Evolutionary conservation across 1,284 basidiomycete genomes (phyloP).

Genomic region (Sanghuangporus baumii): DNA sequence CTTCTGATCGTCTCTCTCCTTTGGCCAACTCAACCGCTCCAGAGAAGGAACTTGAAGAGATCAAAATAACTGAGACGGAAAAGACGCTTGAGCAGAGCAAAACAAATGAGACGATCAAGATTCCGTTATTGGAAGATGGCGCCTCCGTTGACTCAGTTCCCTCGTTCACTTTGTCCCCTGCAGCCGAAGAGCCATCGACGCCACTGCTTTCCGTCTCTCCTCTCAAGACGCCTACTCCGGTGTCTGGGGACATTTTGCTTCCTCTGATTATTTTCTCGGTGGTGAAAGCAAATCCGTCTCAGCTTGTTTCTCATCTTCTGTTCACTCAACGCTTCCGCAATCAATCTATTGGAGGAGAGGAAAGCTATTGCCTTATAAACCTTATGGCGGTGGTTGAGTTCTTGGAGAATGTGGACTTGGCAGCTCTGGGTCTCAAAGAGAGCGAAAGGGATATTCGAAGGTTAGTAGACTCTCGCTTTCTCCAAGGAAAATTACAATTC

Average conservation of each 20-base stretch:
- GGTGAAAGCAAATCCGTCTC: slow-evolving; percentile 83
- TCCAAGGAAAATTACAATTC: slow-evolving; percentile 2
- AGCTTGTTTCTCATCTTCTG: slow-evolving; percentile 79
- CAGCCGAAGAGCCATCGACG: slow-evolving; percentile 6
- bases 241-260: slow-evolving; percentile 77
- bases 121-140: background rate
- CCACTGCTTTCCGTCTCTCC: slow-evolving; percentile 27
- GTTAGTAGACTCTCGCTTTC: slow-evolving; percentile 26
- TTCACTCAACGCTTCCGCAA: slow-evolving; percentile 84
- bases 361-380: slow-evolving; percentile 89
- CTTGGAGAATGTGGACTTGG: slow-evolving; percentile 85
- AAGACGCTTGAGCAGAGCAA: background rate
- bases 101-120: slow-evolving; percentile 8
- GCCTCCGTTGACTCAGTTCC: slow-evolving; percentile 5
- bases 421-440: slow-evolving; percentile 72
- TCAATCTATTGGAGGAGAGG: slow-evolving; percentile 73
- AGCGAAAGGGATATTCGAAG: slow-evolving; percentile 56
- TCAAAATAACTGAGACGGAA: background rate
- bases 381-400: slow-evolving; percentile 92
- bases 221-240: slow-evolving; percentile 34
- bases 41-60: background rate
- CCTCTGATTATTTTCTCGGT: slow-evolving; percentile 90
- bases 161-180: background rate
- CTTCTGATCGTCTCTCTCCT: slow-evolving; percentile 1
- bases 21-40: background rate